Evolutionary conservation across 805 yeast genomes (phyloP).

Genomic region (Ogataea thermomethanolica): DNA sequence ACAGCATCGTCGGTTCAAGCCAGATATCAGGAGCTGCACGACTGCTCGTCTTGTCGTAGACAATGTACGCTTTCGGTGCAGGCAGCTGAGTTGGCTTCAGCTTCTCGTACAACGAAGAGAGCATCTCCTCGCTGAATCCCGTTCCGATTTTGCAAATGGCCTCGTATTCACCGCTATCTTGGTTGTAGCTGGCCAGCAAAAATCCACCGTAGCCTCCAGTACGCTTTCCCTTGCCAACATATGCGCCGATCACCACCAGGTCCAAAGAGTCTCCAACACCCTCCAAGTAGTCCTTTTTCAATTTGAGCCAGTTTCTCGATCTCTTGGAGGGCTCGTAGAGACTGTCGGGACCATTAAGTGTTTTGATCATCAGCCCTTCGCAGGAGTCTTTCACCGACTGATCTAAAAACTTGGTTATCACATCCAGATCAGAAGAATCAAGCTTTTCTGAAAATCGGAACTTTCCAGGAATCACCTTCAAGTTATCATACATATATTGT

Average conservation of each 20-base stretch:
- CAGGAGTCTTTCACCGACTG: constrained; percentile 86
- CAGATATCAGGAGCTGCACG: constrained; percentile 86
- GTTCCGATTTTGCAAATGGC: constrained; percentile 97
- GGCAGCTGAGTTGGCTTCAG: constrained; percentile 65
- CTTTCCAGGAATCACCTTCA: constrained; percentile 66
- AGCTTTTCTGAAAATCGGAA: constrained; percentile 75
- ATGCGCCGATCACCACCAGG: constrained; percentile 90
- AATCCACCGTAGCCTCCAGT: constrained; percentile 96
- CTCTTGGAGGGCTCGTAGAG: constrained; percentile 92
- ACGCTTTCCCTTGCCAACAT: constrained; percentile 89
- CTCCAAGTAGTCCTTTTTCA: constrained; percentile 90
- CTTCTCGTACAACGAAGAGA: constrained; percentile 54
- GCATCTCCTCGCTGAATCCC: constrained; percentile 86
- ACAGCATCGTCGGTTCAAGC: constrained; percentile 82
- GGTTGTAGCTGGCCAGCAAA: constrained; percentile 83
- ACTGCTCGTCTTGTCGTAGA: constrained; percentile 56
- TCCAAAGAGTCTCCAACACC: constrained; percentile 97
- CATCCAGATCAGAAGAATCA: constrained; percentile 67
- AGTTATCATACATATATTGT: constrained; percentile 48
- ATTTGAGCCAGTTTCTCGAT: constrained; percentile 90
- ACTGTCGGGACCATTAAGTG: constrained; percentile 75
- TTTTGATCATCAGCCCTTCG: constrained; percentile 95
- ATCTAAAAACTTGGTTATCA: constrained; percentile 80
- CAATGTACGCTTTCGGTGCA: constrained; percentile 62
- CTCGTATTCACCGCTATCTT: constrained; percentile 88